Base-by-base conservation (phyloP, 1,139 yeast species). In the Geotrichum siamense region DNA sequence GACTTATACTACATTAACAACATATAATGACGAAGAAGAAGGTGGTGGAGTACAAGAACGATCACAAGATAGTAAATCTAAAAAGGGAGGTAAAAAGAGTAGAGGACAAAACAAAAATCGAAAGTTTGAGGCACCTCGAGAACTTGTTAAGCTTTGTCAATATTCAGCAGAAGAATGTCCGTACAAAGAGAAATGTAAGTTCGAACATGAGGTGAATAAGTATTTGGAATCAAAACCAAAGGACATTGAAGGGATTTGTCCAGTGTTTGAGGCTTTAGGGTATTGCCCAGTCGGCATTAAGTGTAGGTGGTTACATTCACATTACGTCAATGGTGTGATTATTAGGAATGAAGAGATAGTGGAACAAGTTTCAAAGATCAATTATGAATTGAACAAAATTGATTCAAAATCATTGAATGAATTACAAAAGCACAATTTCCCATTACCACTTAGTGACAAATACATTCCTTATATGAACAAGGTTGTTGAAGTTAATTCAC, bases 61-160 rank as follows among this genome's bases (percentile, higher is more conserved):
- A 54, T 54, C 10, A 42, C 75, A 69, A 49, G 71, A 68, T 41
- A 74, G 65, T 40, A 61, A 57, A 6, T 76, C 74, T 8, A 31
- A 33, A n/a, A 61, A 53, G 30, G 56, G 58, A 28, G 63, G 67
- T 31, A 69, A 69, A 53, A 61, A 61, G 29, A 62, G 66, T 48
- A 70, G 89, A 42, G 98, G 98, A 1, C 97, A 91, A 65, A 91
- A 91, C 64, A 89, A 91, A 63, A 78, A 78, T 53, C 72, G 98
- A 55, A 91, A 84, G 53, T 71, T 87, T 54, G 75, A 73, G 47
- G 96, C 86, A 62, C 70, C 65, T 21, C 76, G 74, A 48, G 95
- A 82, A 51, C 71, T 70, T 5, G 64, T 83, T 41, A 74, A 79
- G 55, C 64, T 89, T 42, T 91, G 97, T 64, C 42, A 55, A 41